These are phyloP conservation scores for Dendrobium officinale DNA, from an alignment of 106 monocot species.

Conservation along the genomic window DNA sequence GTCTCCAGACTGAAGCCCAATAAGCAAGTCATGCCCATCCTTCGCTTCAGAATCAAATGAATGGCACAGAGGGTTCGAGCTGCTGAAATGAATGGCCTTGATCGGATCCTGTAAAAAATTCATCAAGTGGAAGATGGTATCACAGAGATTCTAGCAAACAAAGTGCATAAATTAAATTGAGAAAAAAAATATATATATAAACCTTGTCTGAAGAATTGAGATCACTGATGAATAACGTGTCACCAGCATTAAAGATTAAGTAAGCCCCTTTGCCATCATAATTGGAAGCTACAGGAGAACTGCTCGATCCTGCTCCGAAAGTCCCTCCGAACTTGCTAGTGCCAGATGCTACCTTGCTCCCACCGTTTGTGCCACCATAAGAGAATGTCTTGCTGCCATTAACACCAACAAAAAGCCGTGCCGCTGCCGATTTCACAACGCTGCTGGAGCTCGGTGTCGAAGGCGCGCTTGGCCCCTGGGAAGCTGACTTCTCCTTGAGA, in stretches of 20 bases:
- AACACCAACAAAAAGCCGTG: conserved; percentile 45
- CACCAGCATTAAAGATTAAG: conserved; percentile 82
- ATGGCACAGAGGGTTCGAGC: conserved; percentile 80
- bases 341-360: conserved; percentile 37
- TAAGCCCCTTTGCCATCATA: conserved; percentile 82
- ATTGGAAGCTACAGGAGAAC: conserved; percentile 35
- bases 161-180: conserved; percentile 10
- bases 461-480: conserved; percentile 37
- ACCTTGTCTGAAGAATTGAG: conserved; percentile 96
- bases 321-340: conserved; percentile 55
- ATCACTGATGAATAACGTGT: conserved; percentile 80
- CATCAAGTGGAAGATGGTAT: background rate
- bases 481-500: conserved; percentile 52
- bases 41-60: conserved; percentile 85
- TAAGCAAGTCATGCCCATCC: conserved; percentile 95
- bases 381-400: conserved; percentile 54
- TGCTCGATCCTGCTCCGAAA: conserved; percentile 22
- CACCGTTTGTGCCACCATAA: conserved; percentile 49
- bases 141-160: background rate
- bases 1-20: conserved; percentile 87
- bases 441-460: conserved; percentile 23
- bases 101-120: conserved; percentile 68
- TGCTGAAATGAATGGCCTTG: conserved; percentile 76
- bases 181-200: background rate
- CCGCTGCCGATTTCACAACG: conserved; percentile 46